Conservation (phyloP, 352 stramenopile species). For the Globisporangium orthogonon region DNA sequence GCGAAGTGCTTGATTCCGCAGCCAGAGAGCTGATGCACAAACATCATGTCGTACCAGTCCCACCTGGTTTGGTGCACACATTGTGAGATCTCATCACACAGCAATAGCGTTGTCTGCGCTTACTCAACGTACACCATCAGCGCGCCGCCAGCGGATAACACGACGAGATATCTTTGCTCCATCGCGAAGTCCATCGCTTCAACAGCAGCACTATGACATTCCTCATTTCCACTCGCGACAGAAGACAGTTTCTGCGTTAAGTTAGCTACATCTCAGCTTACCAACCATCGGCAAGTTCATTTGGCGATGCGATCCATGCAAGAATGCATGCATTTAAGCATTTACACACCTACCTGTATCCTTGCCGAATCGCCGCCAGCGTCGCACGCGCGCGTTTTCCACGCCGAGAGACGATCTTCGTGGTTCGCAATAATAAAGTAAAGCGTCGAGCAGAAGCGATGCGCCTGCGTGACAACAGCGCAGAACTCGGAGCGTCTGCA, state of each 20-base stretch:
- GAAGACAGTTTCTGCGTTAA: neutral
- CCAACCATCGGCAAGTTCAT: too few relatives aligned
- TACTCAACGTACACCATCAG: slow-evolving; percentile 1
- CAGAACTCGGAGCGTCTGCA: neutral
- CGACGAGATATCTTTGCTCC: neutral
- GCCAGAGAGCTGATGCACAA: slow-evolving; percentile 14
- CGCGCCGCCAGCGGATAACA: neutral
- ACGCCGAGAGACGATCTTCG: slow-evolving; percentile 2
- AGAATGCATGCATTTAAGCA: too few relatives aligned
- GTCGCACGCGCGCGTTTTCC: slow-evolving; percentile 2
- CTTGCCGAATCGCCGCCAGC: neutral
- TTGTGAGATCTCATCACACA: neutral
- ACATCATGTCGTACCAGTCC: slow-evolving; percentile 25
- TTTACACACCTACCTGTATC: slow-evolving; percentile 5
- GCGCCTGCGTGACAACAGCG: slow-evolving; percentile 1
- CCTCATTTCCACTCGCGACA: neutral
- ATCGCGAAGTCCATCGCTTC: slow-evolving; percentile 1
- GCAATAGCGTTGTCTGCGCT: neutral
- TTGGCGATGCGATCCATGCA: neutral
- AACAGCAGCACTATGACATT: neutral
- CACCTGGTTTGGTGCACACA: slow-evolving; percentile 18
- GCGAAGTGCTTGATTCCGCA: slow-evolving; percentile 18
- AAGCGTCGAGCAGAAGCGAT: slow-evolving; percentile 11
- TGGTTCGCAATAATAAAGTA: slow-evolving; percentile 13
- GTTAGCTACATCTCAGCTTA: neutral